Evolutionary conservation across 306 rosid genomes (phyloP).

Genomic region (Arachis hypogaea): DNA sequence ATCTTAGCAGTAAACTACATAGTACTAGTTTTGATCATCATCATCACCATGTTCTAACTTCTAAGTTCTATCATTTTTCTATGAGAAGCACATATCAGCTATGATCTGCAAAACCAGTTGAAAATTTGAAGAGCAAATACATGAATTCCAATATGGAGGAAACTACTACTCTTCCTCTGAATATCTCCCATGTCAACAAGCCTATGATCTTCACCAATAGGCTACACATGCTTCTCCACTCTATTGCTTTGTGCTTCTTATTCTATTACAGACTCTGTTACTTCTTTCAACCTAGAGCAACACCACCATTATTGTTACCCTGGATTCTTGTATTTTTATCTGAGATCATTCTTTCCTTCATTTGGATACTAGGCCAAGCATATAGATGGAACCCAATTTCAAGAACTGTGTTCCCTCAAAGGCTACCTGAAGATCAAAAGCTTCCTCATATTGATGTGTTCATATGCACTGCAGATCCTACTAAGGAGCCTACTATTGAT

Average conservation of each 20-base stretch:
- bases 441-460: conserved; percentile 70
- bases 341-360: conserved; percentile 61
- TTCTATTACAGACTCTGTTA: conserved; percentile 54
- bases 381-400: conserved; percentile 61
- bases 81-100: no score
- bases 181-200: conserved; percentile 51
- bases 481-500: conserved; percentile 64
- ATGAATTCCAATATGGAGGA: conserved; percentile 35
- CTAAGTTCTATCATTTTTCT: no score
- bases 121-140: no score
- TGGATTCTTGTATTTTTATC: conserved; percentile 62
- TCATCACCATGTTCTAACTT: no score
- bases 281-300: conserved; percentile 42
- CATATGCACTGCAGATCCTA: conserved; percentile 71
- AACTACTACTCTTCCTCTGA: conserved; percentile 39
- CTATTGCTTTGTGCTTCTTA: conserved; percentile 53
- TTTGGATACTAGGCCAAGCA: conserved; percentile 66
- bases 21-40: no score
- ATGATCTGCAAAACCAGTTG: no score
- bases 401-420: conserved; percentile 57
- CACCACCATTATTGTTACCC: conserved; percentile 37
- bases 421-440: conserved; percentile 57
- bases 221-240: conserved; percentile 53
- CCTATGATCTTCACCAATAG: conserved; percentile 51
- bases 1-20: no score